These are phyloP conservation scores for Canavalia gladiata DNA, from an alignment of 306 rosid genomes.

Conservation along the genomic window DNA sequence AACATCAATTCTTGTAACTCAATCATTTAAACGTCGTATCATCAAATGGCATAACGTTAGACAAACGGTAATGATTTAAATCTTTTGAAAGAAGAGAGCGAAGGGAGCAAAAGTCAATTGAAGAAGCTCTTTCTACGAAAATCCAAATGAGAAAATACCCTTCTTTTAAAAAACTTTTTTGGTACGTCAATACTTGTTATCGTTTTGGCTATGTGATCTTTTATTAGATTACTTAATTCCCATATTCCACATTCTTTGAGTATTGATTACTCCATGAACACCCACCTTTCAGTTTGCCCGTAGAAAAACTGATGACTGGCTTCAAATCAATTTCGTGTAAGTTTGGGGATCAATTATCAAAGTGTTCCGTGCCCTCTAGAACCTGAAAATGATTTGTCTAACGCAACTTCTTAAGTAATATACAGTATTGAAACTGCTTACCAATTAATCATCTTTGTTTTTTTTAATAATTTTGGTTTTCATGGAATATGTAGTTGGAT, in stretches of 20 bases:
- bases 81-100: constrained; percentile 7
- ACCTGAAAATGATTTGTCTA: not conserved
- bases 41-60: constrained; percentile 33
- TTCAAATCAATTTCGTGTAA: constrained; percentile 42
- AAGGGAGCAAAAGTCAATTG: constrained; percentile 44
- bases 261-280: constrained; percentile 46
- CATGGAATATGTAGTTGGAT: not conserved
- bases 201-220: not conserved
- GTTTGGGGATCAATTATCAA: constrained; percentile 31
- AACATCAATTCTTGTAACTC: constrained; percentile 36
- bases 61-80: constrained; percentile 28
- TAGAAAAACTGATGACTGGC: constrained; percentile 22
- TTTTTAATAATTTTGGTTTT: not conserved
- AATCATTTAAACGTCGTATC: constrained; percentile 5
- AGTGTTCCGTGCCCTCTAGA: constrained; percentile 36
- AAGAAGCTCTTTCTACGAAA: constrained; percentile 28
- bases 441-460: constrained; percentile 15
- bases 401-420: not conserved
- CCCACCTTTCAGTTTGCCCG: constrained; percentile 20
- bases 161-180: not conserved
- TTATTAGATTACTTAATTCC: constrained; percentile 25
- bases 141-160: not conserved
- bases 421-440: not conserved
- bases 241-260: constrained; percentile 53
- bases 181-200: constrained; percentile 34